phyloP scores from a whole-genome alignment of 441 rosid species.

The Jatropha multifida region DNA sequence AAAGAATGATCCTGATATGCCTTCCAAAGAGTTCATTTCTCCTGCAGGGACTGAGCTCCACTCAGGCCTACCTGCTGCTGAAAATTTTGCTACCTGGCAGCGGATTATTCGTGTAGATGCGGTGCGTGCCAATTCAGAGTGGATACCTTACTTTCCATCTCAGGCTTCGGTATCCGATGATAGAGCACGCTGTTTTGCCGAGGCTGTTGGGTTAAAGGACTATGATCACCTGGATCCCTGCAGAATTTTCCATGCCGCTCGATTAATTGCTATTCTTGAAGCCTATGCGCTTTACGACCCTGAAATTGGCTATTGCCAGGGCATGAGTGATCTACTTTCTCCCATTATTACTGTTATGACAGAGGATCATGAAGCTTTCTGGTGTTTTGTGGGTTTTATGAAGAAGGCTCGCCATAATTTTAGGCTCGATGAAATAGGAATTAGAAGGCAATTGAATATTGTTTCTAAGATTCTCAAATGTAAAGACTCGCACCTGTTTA shows the following conservation, averaged over 20 bases:
- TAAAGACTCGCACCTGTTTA: slow-evolving; percentile 85
- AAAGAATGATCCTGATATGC: slow-evolving; percentile 35
- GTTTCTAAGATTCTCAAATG: slow-evolving; percentile 83
- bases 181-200: slow-evolving; percentile 66
- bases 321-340: slow-evolving; percentile 90
- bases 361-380: slow-evolving; percentile 92
- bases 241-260: slow-evolving; percentile 83
- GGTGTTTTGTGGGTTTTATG: slow-evolving; percentile 97
- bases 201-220: slow-evolving; percentile 80
- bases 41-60: slow-evolving; percentile 32
- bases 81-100: slow-evolving; percentile 83
- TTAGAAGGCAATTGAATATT: slow-evolving; percentile 76
- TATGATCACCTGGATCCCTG: slow-evolving; percentile 76
- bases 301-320: slow-evolving; percentile 96
- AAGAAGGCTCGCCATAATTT: slow-evolving; percentile 94
- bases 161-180: slow-evolving; percentile 61
- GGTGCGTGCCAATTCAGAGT: slow-evolving; percentile 80
- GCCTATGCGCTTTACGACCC: slow-evolving; percentile 88
- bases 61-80: slow-evolving; percentile 35
- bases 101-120: slow-evolving; percentile 93
- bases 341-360: slow-evolving; percentile 76
- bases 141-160: slow-evolving; percentile 57
- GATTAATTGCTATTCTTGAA: slow-evolving; percentile 83
- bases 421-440: slow-evolving; percentile 93
- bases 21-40: slow-evolving; percentile 31